These are phyloP conservation scores for Metarhizium sp. DNA, from an alignment of 2,329 filamentous ascomycete species.

Conservation along the genomic window DNA sequence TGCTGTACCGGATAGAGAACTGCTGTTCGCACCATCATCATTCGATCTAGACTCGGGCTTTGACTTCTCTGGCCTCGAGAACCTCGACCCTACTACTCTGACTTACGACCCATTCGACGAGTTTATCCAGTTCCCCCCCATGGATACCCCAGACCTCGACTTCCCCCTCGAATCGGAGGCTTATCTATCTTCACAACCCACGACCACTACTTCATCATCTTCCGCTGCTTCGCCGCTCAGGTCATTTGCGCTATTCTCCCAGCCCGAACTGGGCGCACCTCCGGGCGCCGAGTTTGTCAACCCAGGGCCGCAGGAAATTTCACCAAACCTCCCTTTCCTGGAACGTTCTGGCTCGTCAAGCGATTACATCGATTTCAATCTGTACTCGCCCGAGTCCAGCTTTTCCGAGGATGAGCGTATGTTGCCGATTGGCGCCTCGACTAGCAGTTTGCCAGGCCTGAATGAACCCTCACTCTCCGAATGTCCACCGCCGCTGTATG, in stretches of 20 bases:
- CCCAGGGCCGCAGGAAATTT: slow-evolving; percentile 3
- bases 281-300: slow-evolving; percentile 5
- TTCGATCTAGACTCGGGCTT: slow-evolving; percentile 13
- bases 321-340: slow-evolving; percentile 29
- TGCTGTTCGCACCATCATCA: slow-evolving; percentile 1
- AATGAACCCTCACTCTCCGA: slow-evolving; percentile 4
- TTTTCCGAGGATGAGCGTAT: slow-evolving; percentile 40
- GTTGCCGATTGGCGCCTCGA: slow-evolving; percentile 18
- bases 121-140: slow-evolving; percentile 33
- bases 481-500: neutral
- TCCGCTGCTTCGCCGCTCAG: slow-evolving; percentile 17
- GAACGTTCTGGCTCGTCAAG: slow-evolving; percentile 7
- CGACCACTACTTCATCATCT: slow-evolving; percentile 12
- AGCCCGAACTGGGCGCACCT: slow-evolving; percentile 11
- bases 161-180: slow-evolving; percentile 35
- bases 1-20: neutral
- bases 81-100: slow-evolving; percentile 7
- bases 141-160: slow-evolving; percentile 30
- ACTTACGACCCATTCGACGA: slow-evolving; percentile 32
- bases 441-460: slow-evolving; percentile 4
- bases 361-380: slow-evolving; percentile 46
- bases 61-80: slow-evolving; percentile 13
- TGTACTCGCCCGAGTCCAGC: slow-evolving; percentile 41
- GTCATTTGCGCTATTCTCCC: slow-evolving; percentile 15
- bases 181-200: slow-evolving; percentile 29